A percentile compares a stretch with the other conserved stretches of the same genome.
phyloP scores from a whole-genome alignment of 805 yeast species.

The Wickerhamiella azymoides region DNA sequence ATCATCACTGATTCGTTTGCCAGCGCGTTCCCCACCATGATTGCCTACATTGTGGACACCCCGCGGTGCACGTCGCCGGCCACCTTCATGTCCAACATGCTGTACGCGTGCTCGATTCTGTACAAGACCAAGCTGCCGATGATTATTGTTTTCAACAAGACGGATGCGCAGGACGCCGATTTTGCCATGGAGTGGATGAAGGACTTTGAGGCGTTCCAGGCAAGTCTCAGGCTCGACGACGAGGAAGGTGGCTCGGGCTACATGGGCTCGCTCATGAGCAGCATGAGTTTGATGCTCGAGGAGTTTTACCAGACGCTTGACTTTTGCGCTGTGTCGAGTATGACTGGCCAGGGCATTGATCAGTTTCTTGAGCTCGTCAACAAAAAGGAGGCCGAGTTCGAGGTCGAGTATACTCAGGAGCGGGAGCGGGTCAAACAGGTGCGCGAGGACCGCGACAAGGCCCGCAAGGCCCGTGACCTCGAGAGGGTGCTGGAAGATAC shows the following conservation, averaged over 20 bases:
- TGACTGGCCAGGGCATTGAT: conserved; percentile 89
- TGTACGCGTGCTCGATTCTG: conserved; percentile 91
- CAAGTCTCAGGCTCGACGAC: conserved; percentile 52
- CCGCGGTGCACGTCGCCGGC: conserved; percentile 91
- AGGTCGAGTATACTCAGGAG: conserved; percentile 70
- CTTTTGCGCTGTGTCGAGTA: conserved; percentile 83
- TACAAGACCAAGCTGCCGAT: conserved; percentile 94
- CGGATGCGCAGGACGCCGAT: conserved; percentile 71
- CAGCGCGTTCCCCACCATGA: conserved; percentile 84
- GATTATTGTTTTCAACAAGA: conserved; percentile 91
- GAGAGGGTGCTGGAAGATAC: conserved; percentile 72
- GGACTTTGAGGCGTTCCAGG: conserved; percentile 85
- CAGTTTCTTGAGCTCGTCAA: conserved; percentile 79
- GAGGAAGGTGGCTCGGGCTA: conserved; percentile 66
- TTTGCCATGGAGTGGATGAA: conserved; percentile 96
- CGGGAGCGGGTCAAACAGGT: conserved; percentile 67
- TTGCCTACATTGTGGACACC: conserved; percentile 92
- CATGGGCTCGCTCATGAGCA: conserved; percentile 85
- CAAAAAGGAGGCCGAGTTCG: conserved; percentile 74
- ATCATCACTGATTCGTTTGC: conserved; percentile 96
- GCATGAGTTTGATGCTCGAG: conserved; percentile 91
- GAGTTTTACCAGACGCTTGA: conserved; percentile 90
- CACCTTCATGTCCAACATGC: conserved; percentile 95
- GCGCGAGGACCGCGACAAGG: conserved; percentile 61
- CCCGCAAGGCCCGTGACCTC: conserved; percentile 56